These are phyloP conservation scores for Wickerhamia fluorescens DNA, from an alignment of 805 yeast species.

Conservation along the genomic window DNA sequence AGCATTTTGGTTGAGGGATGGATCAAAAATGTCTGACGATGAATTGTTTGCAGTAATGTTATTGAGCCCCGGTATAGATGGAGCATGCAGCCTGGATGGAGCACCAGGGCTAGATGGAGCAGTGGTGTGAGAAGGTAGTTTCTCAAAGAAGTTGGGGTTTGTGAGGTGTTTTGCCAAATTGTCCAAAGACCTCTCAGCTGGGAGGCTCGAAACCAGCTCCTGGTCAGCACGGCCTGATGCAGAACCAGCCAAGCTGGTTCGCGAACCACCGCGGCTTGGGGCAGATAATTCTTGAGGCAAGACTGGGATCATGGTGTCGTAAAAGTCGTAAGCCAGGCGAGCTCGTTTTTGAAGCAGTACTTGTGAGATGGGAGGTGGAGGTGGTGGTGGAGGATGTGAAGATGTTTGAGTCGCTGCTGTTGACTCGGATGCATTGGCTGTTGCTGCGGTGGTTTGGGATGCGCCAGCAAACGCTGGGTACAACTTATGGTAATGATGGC, in stretches of 20 bases:
- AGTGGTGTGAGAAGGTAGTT: constrained; percentile 28
- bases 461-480: background rate
- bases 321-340: constrained; percentile 33
- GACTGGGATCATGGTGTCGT: constrained; percentile 36
- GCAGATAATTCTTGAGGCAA: constrained; percentile 12
- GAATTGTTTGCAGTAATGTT: no score
- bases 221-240: no score
- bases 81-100: no score
- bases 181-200: constrained; percentile 18
- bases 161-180: constrained; percentile 35
- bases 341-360: constrained; percentile 7
- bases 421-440: no score
- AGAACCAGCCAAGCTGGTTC: no score
- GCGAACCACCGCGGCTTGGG: constrained; percentile 4
- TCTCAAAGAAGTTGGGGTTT: constrained; percentile 29
- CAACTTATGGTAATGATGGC: background rate
- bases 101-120: background rate
- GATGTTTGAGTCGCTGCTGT: no score
- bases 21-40: constrained; percentile 20
- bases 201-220: background rate
- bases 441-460: constrained; percentile 1
- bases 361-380: constrained; percentile 2
- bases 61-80: no score
- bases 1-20: no score
- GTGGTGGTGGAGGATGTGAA: no score